Evolutionary conservation across 495 filamentous ascomycete species (phyloP), one percentile per base, ranked within the genome.

Genomic region (Cairneyella variabilis): DNA sequence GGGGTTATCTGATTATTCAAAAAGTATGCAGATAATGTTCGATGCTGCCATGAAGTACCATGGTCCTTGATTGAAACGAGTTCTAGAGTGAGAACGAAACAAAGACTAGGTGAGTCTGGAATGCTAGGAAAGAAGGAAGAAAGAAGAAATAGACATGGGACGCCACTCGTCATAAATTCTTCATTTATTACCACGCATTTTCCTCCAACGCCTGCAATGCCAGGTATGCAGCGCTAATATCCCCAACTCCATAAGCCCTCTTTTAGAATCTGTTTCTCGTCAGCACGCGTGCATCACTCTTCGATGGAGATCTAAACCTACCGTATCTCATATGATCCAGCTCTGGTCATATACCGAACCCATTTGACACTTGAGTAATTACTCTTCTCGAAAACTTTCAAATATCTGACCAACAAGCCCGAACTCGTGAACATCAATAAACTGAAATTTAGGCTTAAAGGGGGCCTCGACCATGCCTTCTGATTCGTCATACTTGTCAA

Each of bases 321-420:
- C 81, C 86, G 68, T 48, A 89, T 90, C 68, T 89, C 87, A 67
- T 90, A 91, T 65, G 79, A 86, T 14, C 87, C 87, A 16, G 92
- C 95, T 42, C 95, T 79, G 25, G 95, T 99, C 95, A 99, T 99
- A 71, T 99, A 99, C 62, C 95, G 74, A 59, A 99, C 95, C 95
- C 95, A 99, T 66, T 99, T 99, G 9, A 99, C 95, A 60, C 88
- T 95, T 51, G 86, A 91, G 66, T 99, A 99, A 71, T 97, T 97
- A 66, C 78, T 90, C 83, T 99, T 99, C 78, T 99, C 95, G 73
- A 99, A 99, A 22, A 99, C 95, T 74, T 99, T 99, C 53, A 99
- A 72, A 70, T 99, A 99, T 37, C 95, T 72, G 44, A 99, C 95
- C 58, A 99, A 65, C 61, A 99, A 68, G 14, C 93, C 95, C 1